These are phyloP conservation scores for Pseudogymnoascus sp. DNA, from an alignment of 2,329 filamentous ascomycete species.

Conservation along the genomic window DNA sequence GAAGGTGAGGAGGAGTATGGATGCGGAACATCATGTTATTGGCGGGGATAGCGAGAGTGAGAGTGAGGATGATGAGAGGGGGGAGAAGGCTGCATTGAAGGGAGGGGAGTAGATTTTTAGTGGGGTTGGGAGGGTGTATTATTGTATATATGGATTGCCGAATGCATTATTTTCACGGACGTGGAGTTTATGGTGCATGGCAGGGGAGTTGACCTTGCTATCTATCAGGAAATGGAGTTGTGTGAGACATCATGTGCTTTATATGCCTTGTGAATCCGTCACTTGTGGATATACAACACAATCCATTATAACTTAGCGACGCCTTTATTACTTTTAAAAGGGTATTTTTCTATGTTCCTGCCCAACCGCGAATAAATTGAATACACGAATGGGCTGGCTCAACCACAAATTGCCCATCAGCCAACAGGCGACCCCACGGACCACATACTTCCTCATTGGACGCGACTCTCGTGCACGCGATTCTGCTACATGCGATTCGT, in stretches of 20 bases:
- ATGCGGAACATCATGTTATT: slow-evolving; percentile 11
- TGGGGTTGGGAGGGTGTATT: background rate
- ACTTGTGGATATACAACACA: too few species aligned
- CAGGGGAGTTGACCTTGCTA: background rate
- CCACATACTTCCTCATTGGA: too few species aligned
- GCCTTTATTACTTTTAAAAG: too few species aligned
- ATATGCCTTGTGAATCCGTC: background rate
- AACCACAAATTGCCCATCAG: too few species aligned
- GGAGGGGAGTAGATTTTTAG: background rate
- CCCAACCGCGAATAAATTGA: too few species aligned
- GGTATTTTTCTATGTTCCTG: too few species aligned
- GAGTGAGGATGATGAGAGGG: slow-evolving; percentile 14
- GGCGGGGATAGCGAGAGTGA: slow-evolving; percentile 20
- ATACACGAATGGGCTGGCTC: too few species aligned
- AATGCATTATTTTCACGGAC: background rate
- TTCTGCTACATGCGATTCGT: background rate
- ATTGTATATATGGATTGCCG: background rate
- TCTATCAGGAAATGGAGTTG: background rate
- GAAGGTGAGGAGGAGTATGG: background rate
- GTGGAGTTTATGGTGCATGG: background rate
- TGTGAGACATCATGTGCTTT: background rate
- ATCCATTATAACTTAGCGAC: too few species aligned
- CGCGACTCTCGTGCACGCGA: too few species aligned
- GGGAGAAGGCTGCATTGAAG: background rate
- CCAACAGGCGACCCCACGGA: too few species aligned